Conservation (phyloP, 164 flowering plant species). For the Akebia trifoliata region DNA sequence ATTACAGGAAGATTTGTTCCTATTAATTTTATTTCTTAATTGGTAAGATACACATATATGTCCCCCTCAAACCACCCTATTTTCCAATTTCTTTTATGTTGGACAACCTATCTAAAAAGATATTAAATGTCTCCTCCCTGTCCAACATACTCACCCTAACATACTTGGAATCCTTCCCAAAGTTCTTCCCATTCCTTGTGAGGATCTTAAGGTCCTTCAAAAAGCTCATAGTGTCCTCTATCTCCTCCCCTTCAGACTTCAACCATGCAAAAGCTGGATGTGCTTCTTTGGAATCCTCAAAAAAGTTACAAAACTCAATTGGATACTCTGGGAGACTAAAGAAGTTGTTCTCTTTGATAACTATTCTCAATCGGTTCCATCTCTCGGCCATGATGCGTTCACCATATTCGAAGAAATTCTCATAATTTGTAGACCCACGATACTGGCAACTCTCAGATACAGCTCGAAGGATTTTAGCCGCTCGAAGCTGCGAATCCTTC, state of each 20-base stretch:
- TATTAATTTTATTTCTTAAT: too few relatives aligned
- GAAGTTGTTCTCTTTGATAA: constrained; percentile 26
- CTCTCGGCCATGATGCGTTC: constrained; percentile 33
- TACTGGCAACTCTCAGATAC: constrained; percentile 33
- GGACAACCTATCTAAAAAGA: constrained; percentile 17
- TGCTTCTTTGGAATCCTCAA: constrained; percentile 14
- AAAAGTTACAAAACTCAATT: constrained; percentile 30
- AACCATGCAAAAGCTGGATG: constrained; percentile 90
- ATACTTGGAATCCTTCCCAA: constrained; percentile 31
- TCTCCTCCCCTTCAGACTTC: constrained; percentile 44
- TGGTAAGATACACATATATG: not conserved
- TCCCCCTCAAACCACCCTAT: too few relatives aligned
- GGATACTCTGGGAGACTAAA: constrained; percentile 49
- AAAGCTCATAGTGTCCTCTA: constrained; percentile 53
- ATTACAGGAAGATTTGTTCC: too few relatives aligned
- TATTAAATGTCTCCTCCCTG: constrained; percentile 18
- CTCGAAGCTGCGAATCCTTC: constrained; percentile 56
- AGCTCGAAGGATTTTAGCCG: constrained; percentile 44
- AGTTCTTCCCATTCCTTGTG: constrained; percentile 55
- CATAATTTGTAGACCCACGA: not conserved
- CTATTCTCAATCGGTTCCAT: constrained; percentile 45
- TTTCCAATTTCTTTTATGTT: not conserved
- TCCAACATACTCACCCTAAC: constrained; percentile 40
- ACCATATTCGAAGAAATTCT: constrained; percentile 36
- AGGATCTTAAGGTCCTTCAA: constrained; percentile 46